A percentile compares a stretch with the other conserved stretches of the same genome.
phyloP scores from a whole-genome alignment of 2,329 filamentous ascomycete genomes.

The Cyphellophora europaea region DNA sequence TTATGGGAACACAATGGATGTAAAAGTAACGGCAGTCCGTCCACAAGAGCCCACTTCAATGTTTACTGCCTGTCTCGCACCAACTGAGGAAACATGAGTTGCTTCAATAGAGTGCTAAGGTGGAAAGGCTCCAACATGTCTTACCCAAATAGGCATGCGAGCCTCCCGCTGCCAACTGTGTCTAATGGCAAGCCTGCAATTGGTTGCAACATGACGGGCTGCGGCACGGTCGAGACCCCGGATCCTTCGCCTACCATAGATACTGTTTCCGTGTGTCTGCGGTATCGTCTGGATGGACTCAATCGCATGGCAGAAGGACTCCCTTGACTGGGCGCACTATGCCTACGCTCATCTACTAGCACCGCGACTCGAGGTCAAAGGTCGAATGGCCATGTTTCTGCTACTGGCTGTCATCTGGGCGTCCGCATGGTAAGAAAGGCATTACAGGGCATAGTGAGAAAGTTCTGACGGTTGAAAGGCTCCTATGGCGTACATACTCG shows the following conservation, averaged over 20 bases:
- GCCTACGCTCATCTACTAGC: slow-evolving; percentile 33
- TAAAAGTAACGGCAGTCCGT: no score
- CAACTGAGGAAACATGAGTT: no score
- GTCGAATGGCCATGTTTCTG: slow-evolving; percentile 40
- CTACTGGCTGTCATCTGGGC: slow-evolving; percentile 39
- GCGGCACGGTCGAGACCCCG: no score
- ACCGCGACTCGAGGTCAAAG: slow-evolving; percentile 37
- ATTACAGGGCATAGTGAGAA: background rate
- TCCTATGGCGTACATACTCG: slow-evolving; percentile 75
- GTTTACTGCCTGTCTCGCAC: no score
- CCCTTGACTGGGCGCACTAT: slow-evolving; percentile 35
- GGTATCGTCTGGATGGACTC: slow-evolving; percentile 20
- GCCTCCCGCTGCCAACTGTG: no score
- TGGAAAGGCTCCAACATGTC: no score
- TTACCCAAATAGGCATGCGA: no score
- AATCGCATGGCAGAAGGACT: slow-evolving; percentile 35
- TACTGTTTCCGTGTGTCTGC: slow-evolving; percentile 15
- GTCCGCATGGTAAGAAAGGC: slow-evolving; percentile 33
- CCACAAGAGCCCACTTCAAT: no score
- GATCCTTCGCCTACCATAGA: background rate
- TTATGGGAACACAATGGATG: no score
- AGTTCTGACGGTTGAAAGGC: slow-evolving; percentile 43
- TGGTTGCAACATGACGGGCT: no score
- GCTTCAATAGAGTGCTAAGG: no score
- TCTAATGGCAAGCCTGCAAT: no score